Evolutionary conservation across 768 basidiomycete genomes (phyloP), one percentile per base, ranked within the genome.

Genomic region (Cystobasidium ongulense): DNA sequence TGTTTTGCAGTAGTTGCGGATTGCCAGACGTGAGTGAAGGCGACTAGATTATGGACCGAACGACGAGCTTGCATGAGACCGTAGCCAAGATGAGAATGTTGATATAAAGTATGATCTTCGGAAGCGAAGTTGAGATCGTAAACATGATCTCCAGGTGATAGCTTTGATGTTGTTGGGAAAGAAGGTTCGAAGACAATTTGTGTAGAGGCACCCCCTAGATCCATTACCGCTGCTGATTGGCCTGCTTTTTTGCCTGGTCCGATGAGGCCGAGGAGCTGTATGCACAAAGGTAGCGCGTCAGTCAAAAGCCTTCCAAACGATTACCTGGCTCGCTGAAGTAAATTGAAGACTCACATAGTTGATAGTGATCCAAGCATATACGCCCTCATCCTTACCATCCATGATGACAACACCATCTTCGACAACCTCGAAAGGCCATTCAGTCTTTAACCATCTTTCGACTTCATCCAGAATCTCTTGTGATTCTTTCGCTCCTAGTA

Each of bases 331-430:
- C 18, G 61, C n/a, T 5, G 21, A n/a, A 27, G 39, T 67, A 13
- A 3, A 17, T 2, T 39, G 27, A 27, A 11, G 27, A 62, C 76
- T 25, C 43, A 78, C 76, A 82, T 96, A 97, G 82, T 98, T 98
- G 74, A 90, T 92, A 21, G 95, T 96, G 76, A 97, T 92, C 94
- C 95, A 98, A 33, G 95, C 92, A 80, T 90, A 98, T n/a, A 97
- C 91, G 80, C 92, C 95, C 81, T 97, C 95, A 80, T 98, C 94
- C 76, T 88, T 86, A 7, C 94, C 94, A 76, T 96, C 94, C 94
- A 97, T 94, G 75, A 97, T 88, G 50, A 85, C 86, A 38, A 95
- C 92, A 1, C 86, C 87, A 62, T 87, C 87, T 75, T 83, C 82
- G n/a, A 84, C 83, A 43, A 89, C 75, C 31, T 80, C 82, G 82